A percentile compares a stretch with the other conserved stretches of the same genome.
These are phyloP conservation scores for Arthrobotrys sinensis DNA, from an alignment of 2,329 filamentous ascomycete genomes.

Conservation along the genomic window DNA sequence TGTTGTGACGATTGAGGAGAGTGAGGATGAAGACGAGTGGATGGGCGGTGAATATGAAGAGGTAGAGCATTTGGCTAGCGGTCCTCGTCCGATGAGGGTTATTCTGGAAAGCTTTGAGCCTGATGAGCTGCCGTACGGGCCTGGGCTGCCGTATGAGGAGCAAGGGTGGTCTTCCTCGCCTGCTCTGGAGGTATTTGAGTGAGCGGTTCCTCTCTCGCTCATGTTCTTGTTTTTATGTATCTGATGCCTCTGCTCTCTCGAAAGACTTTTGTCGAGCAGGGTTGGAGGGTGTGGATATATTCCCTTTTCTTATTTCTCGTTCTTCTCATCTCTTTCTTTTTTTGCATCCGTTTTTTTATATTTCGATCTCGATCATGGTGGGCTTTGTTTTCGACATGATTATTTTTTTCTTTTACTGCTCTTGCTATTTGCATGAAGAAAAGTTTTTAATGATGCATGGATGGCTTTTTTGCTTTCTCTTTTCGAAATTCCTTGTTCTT, in stretches of 20 bases:
- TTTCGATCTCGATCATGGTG: too few species aligned
- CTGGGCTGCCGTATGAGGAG: background rate
- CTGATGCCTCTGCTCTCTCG: too few species aligned
- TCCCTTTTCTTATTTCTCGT: too few species aligned
- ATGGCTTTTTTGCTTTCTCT: too few species aligned
- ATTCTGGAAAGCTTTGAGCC: background rate
- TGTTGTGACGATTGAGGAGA: too few species aligned
- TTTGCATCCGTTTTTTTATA: too few species aligned
- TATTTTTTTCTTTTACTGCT: background rate
- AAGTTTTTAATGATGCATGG: conserved; percentile 4
- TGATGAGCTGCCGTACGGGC: background rate
- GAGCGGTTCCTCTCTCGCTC: background rate
- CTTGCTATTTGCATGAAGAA: background rate
- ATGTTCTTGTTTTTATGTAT: background rate
- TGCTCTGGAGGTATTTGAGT: background rate
- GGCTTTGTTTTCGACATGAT: too few species aligned
- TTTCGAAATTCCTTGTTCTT: too few species aligned
- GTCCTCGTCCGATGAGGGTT: background rate
- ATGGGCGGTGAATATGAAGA: background rate
- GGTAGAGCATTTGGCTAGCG: background rate
- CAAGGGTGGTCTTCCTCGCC: background rate
- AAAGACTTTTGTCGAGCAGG: too few species aligned
- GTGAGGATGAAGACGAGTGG: background rate
- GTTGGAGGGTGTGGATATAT: too few species aligned
- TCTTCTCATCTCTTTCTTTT: too few species aligned